Evolutionary conservation across 140 eudicot species (phyloP).

Genomic region (Cichorium intybus): DNA sequence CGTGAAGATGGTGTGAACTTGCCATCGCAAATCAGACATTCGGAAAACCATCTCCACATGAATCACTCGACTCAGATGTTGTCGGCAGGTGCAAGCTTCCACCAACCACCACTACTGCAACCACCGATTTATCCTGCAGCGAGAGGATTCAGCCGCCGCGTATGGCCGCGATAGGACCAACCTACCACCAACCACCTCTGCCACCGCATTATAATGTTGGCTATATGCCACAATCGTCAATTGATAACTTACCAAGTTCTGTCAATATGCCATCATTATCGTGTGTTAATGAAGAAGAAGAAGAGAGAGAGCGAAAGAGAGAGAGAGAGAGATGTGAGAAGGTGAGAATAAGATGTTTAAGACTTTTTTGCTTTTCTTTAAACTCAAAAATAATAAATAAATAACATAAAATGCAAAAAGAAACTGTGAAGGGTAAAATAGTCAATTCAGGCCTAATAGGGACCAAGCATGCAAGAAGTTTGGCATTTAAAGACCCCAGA

Average conservation of each 20-base stretch:
- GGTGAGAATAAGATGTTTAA: no score
- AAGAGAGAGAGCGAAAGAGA: no score
- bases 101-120: constrained; percentile 24
- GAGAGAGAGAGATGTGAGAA: no score
- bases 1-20: constrained; percentile 39
- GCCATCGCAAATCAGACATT: constrained; percentile 24
- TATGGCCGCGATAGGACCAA: constrained; percentile 43
- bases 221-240: constrained; percentile 54
- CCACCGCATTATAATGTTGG: constrained; percentile 64
- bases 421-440: no score
- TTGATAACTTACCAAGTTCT: constrained; percentile 38
- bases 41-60: constrained; percentile 40
- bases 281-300: no score
- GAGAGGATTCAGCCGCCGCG: constrained; percentile 36
- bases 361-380: no score
- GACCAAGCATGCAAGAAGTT: no score
- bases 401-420: no score
- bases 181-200: constrained; percentile 43
- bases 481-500: no score
- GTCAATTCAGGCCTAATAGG: no score
- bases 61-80: constrained; percentile 10
- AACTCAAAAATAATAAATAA: no score
- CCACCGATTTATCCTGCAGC: constrained; percentile 14
- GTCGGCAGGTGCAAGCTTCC: constrained; percentile 42
- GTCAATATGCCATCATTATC: constrained; percentile 49